Conservation (phyloP, 1,284 basidiomycete genomes). For the Cutaneotrichosporon sp. region DNA sequence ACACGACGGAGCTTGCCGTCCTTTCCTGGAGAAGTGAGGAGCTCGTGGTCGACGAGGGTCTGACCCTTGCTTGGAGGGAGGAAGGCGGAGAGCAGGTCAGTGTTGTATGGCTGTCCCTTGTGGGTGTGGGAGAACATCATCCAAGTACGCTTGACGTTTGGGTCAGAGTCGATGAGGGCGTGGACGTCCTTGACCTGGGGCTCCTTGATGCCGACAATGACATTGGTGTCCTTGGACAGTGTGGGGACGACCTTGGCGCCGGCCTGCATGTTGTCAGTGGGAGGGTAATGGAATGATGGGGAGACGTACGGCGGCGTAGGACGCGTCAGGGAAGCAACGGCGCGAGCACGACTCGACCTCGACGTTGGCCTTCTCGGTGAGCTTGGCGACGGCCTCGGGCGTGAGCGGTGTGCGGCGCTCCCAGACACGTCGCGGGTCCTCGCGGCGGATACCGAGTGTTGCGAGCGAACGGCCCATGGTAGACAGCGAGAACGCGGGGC, state of each 20-base stretch:
- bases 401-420: conserved; percentile 79
- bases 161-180: conserved; percentile 15
- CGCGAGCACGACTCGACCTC: conserved; percentile 58
- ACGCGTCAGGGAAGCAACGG: conserved; percentile 62
- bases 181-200: conserved; percentile 61
- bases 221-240: conserved; percentile 60
- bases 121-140: conserved; percentile 87
- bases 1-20: conserved; percentile 60
- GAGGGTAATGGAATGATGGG: neutral
- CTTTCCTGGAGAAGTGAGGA: conserved; percentile 54
- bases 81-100: conserved; percentile 65
- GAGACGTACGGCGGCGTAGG: conserved; percentile 60
- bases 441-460: conserved; percentile 64
- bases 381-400: conserved; percentile 61
- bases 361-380: conserved; percentile 36
- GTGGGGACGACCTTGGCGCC: conserved; percentile 62
- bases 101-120: conserved; percentile 70
- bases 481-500: neutral
- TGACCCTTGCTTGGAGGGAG: conserved; percentile 49
- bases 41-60: conserved; percentile 75
- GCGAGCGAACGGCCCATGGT: conserved; percentile 14
- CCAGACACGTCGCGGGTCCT: conserved; percentile 75
- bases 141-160: conserved; percentile 32
- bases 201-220: conserved; percentile 83
- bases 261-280: conserved; percentile 52